Evolutionary conservation across 129 eudicot species (phyloP), one percentile per base, ranked within the genome.

Genomic region (Gnaphalium uliginosum): DNA sequence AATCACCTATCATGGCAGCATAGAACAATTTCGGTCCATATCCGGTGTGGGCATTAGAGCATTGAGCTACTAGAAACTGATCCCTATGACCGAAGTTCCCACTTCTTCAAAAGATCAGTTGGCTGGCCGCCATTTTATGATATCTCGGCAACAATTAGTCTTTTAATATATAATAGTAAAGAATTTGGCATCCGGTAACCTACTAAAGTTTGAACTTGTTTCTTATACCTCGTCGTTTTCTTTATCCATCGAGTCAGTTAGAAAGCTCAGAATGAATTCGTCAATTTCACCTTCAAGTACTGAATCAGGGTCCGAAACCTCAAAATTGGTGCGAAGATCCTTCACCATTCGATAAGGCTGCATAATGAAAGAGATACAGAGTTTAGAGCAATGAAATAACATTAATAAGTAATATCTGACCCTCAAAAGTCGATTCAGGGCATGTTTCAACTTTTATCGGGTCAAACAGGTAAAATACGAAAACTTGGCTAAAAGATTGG

Each of bases 321-420:
- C 98, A 58, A 81, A 89, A 62, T 86, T 87, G 0, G 98, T 92
- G 48, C 96, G 73, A 46, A 87, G 88, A 83, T 92, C 98, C 86
- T 92, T 92, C 79, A 92, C 98, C 98, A 89, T 89, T 68, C 89
- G 91, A 71, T 89, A 89, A 54, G 98, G 98, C 98, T 92, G 91
- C 70, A 79, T 81, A 24, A 8, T 46, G 46, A 39, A 33, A 46
- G 53, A 46, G 14, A 46, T 46, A 46, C 4, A 46, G 53, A 46
- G 53, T 13, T 14, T 14, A 46, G 6, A 46, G 4, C 1, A 14
- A n/a, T 46, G 53, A 46, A 11, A 14, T 13, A 46, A 18, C 53
- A 14, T 46, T 14, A 14, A 46, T 46, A 13, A 4, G 41, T 3
- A 35, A 35, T 35, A 35, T 35, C 41, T 35, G 8, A 35, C 6